Conservation (phyloP, 306 rosid species). For the Morella rubra region DNA sequence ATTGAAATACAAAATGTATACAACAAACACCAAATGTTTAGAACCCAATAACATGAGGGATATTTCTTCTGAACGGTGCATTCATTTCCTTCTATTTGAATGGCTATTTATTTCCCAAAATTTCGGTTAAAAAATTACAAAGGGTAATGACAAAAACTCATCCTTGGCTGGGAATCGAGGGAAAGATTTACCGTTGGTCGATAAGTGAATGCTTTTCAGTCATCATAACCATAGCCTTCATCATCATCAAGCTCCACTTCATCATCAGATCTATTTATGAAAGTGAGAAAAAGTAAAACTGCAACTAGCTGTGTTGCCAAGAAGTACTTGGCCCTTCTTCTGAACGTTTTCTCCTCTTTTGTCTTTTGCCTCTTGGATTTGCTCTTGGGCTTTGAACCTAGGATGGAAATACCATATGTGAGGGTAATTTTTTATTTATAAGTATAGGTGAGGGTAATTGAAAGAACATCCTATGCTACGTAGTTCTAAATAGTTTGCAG, state of each 20-base stretch:
- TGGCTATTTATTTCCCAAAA: slow-evolving; percentile 24
- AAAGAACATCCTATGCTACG: too few relatives aligned
- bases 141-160: slow-evolving; percentile 1
- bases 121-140: slow-evolving; percentile 7
- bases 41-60: not conserved
- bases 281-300: slow-evolving; percentile 70
- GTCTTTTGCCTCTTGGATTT: slow-evolving; percentile 81
- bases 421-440: too few relatives aligned
- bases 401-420: not conserved
- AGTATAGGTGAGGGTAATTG: too few relatives aligned
- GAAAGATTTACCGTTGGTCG: slow-evolving; percentile 3
- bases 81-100: slow-evolving; percentile 5
- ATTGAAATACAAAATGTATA: not conserved
- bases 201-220: slow-evolving; percentile 30
- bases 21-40: not conserved
- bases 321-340: slow-evolving; percentile 71
- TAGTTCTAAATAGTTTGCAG: not conserved
- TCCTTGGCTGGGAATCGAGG: slow-evolving; percentile 13
- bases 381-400: slow-evolving; percentile 75
- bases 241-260: slow-evolving; percentile 70
- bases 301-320: slow-evolving; percentile 71
- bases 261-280: slow-evolving; percentile 54
- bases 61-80: slow-evolving; percentile 3
- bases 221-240: slow-evolving; percentile 48
- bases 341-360: slow-evolving; percentile 74